Percentiles rank a stretch among this genome's conserved stretches.
phyloP scores from a whole-genome alignment of 345 rosid species.

The Mangifera indica region DNA sequence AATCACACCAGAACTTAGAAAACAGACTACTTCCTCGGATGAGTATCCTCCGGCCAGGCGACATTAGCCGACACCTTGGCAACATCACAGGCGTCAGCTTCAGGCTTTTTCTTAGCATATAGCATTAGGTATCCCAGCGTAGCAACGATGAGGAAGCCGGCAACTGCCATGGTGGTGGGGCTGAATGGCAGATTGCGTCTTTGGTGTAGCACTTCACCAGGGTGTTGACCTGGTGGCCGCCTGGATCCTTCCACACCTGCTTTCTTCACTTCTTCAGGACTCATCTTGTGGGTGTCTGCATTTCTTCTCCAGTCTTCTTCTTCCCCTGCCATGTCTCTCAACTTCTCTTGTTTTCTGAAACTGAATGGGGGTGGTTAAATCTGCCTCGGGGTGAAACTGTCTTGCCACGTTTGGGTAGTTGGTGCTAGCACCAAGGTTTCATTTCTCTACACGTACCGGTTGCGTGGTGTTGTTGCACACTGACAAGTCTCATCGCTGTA shows the following conservation, averaged over 20 bases:
- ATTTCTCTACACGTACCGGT: neutral
- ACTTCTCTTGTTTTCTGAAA: neutral
- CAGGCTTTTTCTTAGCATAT: constrained; percentile 56
- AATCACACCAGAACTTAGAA: too few species aligned
- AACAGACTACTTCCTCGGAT: too few species aligned
- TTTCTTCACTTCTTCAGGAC: constrained; percentile 46
- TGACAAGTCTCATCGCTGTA: neutral
- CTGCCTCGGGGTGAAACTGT: neutral
- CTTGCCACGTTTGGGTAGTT: neutral
- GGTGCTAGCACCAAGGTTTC: neutral
- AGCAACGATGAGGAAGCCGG: constrained; percentile 55
- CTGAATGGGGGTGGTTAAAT: neutral
- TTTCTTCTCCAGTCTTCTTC: constrained; percentile 54
- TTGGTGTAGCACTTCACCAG: too few species aligned
- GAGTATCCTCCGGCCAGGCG: constrained; percentile 54
- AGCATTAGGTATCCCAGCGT: constrained; percentile 46
- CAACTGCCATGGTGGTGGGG: constrained; percentile 48
- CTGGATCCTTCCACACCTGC: constrained; percentile 54
- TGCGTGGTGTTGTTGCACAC: neutral
- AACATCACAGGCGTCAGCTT: constrained; percentile 52
- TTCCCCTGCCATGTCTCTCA: constrained; percentile 32
- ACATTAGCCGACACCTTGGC: constrained; percentile 46
- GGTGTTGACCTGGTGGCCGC: constrained; percentile 62
- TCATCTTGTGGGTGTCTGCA: constrained; percentile 74
- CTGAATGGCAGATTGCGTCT: constrained; percentile 55